Evolutionary conservation across 2,329 filamentous ascomycete genomes (phyloP).

Genomic region (Chaetomium sp.): DNA sequence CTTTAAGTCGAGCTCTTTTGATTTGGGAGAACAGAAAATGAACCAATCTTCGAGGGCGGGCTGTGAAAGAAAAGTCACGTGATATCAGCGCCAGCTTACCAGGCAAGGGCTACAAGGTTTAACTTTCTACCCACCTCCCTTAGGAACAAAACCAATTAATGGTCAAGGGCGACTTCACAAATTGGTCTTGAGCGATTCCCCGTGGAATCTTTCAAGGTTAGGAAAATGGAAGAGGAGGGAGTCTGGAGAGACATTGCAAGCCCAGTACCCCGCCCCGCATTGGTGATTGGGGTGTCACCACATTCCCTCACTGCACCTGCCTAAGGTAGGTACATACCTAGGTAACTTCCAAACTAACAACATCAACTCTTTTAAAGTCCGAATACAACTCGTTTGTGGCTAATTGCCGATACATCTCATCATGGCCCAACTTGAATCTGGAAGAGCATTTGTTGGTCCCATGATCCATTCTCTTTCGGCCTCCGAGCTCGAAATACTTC

Average conservation of each 20-base stretch:
- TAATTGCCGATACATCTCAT: not conserved
- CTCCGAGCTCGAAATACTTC: slow-evolving; percentile 27
- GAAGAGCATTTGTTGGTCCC: slow-evolving; percentile 23
- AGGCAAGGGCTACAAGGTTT: not conserved
- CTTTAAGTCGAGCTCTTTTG: not conserved
- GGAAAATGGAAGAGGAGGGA: no score
- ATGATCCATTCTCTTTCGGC: slow-evolving; percentile 29
- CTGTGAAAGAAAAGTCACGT: not conserved
- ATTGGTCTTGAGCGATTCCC: not conserved
- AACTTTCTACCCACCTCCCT: not conserved
- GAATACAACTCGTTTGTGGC: not conserved
- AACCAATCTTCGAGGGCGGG: no score
- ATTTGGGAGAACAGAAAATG: not conserved
- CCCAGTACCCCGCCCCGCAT: not conserved
- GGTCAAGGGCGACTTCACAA: not conserved
- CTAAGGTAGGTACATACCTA: no score
- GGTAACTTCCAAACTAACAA: not conserved
- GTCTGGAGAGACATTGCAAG: not conserved
- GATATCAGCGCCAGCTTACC: not conserved
- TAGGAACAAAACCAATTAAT: not conserved
- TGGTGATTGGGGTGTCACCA: not conserved
- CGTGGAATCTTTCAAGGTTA: not conserved
- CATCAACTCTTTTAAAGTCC: not conserved
- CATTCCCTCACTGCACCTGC: not conserved
- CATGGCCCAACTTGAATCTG: slow-evolving; percentile 6